Base-by-base conservation (phyloP, 108 stramenopile genomes). In the Cylindrotheca fusiformis region DNA sequence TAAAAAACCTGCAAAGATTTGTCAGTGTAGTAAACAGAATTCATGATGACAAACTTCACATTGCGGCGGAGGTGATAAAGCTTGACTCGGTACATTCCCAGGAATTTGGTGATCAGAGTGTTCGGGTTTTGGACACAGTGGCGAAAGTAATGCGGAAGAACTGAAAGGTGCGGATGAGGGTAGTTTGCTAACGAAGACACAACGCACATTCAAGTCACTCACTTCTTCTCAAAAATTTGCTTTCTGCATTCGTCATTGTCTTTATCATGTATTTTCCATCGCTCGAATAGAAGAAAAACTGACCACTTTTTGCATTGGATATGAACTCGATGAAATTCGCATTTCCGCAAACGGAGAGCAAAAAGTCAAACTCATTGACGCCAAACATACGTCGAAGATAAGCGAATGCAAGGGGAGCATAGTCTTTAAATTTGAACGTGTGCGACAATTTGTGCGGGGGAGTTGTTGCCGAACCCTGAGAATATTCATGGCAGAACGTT, bases 361-460 rank as follows among this genome's bases (percentile, higher is more conserved):
- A 75, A 77, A 97, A 99, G 44, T 95, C 89, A 58, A 88, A 91
- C 58, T 93, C 90, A 65, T 93, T 92, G 45, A 96, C 83, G 32
- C 94, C 95, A 78, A 93, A 95, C 81, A 93, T 81, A 28, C 90
- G 79, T 32, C 97, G 59, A 18, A 97, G 68, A 50, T 91, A 90
- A 8, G 87, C 87, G 71, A 97, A 97, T 14, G 91, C 90, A 20
- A 87, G 61, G 10, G 93, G 97, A 29, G 91, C 79, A 52, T 97
- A 99, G 52, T 95, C 96, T 64, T 99, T 98, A 89, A 99, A 98
- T 70, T 98, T 97, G 89, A 99, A 99, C n/a, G 96, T 96, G 73
- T 97, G 93, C 12, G 78, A 77, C 45, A 99, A 82, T 49, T 92
- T 78, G 76, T 97, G 97, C 17, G 97, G 93, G 26, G 97, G 97